Percentiles rank a stretch among this genome's conserved stretches.
These are phyloP conservation scores for Gymnopus androsaceus DNA, from an alignment of 1,284 basidiomycete genomes.

Conservation along the genomic window DNA sequence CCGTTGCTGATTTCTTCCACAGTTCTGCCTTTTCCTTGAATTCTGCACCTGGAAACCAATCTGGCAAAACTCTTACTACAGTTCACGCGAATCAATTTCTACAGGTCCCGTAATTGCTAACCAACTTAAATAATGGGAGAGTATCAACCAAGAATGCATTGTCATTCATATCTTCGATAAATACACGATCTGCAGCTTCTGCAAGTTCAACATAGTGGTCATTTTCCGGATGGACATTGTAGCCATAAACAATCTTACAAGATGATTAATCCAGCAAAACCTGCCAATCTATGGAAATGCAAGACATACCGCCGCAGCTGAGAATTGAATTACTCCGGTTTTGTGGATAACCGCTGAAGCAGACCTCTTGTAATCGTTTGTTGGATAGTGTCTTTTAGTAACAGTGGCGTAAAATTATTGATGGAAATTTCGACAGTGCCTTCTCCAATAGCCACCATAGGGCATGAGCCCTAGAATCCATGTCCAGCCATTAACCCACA, in stretches of 20 bases:
- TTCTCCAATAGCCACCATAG: no score
- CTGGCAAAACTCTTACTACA: no score
- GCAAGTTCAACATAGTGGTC: slow-evolving; percentile 17
- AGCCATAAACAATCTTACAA: slow-evolving; percentile 23
- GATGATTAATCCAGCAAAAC: slow-evolving; percentile 34
- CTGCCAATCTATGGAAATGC: no score
- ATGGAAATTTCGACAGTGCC: no score
- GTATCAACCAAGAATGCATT: slow-evolving; percentile 23
- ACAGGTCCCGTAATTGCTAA: slow-evolving; percentile 22
- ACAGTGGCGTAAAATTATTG: no score
- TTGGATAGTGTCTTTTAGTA: background rate
- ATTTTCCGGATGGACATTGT: slow-evolving; percentile 12
- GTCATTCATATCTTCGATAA: slow-evolving; percentile 18
- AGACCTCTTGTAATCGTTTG: no score
- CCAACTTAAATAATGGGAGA: slow-evolving; percentile 25
- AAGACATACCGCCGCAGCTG: background rate
- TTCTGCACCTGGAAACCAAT: slow-evolving; percentile 6
- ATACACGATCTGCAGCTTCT: slow-evolving; percentile 16
- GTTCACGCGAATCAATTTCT: background rate
- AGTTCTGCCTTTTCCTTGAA: slow-evolving; percentile 17
- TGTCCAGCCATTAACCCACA: slow-evolving; percentile 28
- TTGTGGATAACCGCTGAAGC: no score
- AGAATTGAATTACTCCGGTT: background rate
- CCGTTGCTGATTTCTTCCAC: slow-evolving; percentile 14
- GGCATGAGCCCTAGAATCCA: slow-evolving; percentile 29